A percentile compares a stretch with the other conserved stretches of the same genome.
Evolutionary conservation across 2,329 filamentous ascomycete species (phyloP).

Genomic region (Dryadomyces quercivorus): DNA sequence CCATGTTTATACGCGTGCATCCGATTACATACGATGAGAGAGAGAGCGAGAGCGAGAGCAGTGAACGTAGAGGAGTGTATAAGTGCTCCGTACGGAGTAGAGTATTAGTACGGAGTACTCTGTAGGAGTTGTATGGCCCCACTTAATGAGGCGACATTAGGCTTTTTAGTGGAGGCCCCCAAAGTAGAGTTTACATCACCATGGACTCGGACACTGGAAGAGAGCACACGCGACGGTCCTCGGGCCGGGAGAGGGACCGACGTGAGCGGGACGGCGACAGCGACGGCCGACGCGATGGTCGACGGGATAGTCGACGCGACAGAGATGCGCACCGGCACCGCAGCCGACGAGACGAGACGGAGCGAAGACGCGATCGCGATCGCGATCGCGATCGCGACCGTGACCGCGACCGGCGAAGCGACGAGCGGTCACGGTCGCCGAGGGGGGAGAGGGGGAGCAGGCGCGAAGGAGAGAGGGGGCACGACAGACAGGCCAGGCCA

Average conservation of each 20-base stretch:
- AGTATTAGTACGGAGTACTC: too few relatives aligned
- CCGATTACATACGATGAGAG: too few relatives aligned
- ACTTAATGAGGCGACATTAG: too few relatives aligned
- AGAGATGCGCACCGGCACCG: slow-evolving; percentile 12
- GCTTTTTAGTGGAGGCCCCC: too few relatives aligned
- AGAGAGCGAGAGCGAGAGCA: too few relatives aligned
- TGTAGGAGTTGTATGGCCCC: too few relatives aligned
- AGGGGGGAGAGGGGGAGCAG: not conserved
- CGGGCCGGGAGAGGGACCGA: not conserved
- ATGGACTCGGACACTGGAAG: not conserved
- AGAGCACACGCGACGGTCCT: not conserved
- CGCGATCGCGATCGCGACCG: too few relatives aligned
- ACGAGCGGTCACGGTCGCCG: not conserved
- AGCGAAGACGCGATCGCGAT: slow-evolving; percentile 19
- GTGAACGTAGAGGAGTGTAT: too few relatives aligned
- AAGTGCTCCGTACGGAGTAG: too few relatives aligned
- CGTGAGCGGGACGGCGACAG: too few relatives aligned
- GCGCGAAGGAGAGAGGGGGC: not conserved
- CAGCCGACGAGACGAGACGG: slow-evolving; percentile 15
- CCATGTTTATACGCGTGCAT: not conserved
- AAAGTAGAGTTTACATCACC: too few relatives aligned
- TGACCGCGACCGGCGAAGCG: slow-evolving; percentile 1
- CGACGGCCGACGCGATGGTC: not conserved
- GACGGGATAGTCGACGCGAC: slow-evolving; percentile 9
- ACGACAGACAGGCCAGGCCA: too few relatives aligned